These are phyloP conservation scores for Fistulifera solaris DNA, from an alignment of 108 stramenopile species.

Conservation along the genomic window DNA sequence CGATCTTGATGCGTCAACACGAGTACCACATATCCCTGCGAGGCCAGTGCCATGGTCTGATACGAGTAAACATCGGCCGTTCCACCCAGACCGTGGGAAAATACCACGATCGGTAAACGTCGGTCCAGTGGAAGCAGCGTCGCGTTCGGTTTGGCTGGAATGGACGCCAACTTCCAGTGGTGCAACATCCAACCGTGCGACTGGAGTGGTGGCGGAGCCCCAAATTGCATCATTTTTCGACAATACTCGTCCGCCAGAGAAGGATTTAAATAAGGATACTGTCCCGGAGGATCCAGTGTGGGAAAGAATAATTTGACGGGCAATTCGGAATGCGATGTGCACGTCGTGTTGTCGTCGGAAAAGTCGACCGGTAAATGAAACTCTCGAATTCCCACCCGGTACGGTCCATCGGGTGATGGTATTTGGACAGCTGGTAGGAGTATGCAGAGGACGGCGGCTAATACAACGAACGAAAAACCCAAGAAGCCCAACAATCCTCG, in stretches of 20 bases:
- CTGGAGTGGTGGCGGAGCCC: constrained; percentile 35
- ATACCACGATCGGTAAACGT: constrained; percentile 35
- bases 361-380: constrained; percentile 28
- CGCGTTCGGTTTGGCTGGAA: constrained; percentile 10
- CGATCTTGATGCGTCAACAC: constrained; percentile 45
- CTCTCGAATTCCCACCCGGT: constrained; percentile 40
- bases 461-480: constrained; percentile 15
- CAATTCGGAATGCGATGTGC: constrained; percentile 15
- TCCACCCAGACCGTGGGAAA: constrained; percentile 58
- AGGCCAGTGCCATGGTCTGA: constrained; percentile 38
- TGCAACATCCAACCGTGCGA: constrained; percentile 33
- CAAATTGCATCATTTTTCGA: constrained; percentile 27
- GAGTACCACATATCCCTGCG: constrained; percentile 38
- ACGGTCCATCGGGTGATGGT: constrained; percentile 20
- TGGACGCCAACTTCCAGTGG: constrained; percentile 25
- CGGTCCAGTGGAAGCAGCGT: background rate
- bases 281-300: constrained; percentile 19
- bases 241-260: constrained; percentile 19
- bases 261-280: constrained; percentile 23
- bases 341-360: background rate
- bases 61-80: constrained; percentile 35
- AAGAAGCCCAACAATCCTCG: constrained; percentile 5
- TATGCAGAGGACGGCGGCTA: constrained; percentile 16
- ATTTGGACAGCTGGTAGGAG: constrained; percentile 38
- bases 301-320: constrained; percentile 45